Percentiles rank a stretch among this genome's conserved stretches.
These are phyloP conservation scores for Aspergillus novofumigatus DNA, from an alignment of 2,329 filamentous ascomycete species.

Conservation along the genomic window DNA sequence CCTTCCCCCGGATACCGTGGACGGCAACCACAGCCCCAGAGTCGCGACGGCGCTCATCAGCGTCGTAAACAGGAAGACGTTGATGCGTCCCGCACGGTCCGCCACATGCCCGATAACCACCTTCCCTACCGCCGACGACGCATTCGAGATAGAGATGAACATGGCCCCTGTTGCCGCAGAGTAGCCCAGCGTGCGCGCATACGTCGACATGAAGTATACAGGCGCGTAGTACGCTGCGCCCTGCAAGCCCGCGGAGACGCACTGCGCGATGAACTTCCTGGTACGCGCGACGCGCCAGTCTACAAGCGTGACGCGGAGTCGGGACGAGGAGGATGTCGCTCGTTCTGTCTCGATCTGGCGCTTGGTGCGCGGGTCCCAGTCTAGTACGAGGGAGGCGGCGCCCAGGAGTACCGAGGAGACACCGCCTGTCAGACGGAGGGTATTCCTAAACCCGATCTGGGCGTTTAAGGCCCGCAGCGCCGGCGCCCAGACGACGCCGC, in stretches of 20 bases:
- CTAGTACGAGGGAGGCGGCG: conserved; percentile 20
- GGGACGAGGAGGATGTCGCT: conserved; percentile 14
- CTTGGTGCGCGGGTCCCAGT: conserved; percentile 29
- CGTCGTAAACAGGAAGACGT: conserved; percentile 35
- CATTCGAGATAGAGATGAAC: conserved; percentile 41
- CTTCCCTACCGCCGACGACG: conserved; percentile 37
- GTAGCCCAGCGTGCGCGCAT: conserved; percentile 39
- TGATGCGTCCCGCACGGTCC: conserved; percentile 38
- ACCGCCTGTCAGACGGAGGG: conserved; percentile 31
- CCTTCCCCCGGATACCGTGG: conserved; percentile 6
- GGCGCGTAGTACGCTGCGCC: conserved; percentile 39
- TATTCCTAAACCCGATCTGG: conserved; percentile 35
- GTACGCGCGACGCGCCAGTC: conserved; percentile 25
- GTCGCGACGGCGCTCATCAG: conserved; percentile 28
- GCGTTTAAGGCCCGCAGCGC: conserved; percentile 29
- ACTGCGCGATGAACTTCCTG: conserved; percentile 36
- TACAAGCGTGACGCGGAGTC: conserved; percentile 27
- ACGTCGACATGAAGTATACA: conserved; percentile 39
- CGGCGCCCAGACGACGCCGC: conserved; percentile 39
- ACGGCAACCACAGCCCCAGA: conserved; percentile 24
- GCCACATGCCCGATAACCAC: conserved; percentile 38
- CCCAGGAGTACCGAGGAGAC: conserved; percentile 28
- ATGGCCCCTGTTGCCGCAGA: conserved; percentile 33
- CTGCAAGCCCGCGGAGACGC: conserved; percentile 34
- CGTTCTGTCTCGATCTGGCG: conserved; percentile 18